These are phyloP conservation scores for Chondrostereum purpureum DNA, from an alignment of 1,284 basidiomycete species.

Conservation along the genomic window DNA sequence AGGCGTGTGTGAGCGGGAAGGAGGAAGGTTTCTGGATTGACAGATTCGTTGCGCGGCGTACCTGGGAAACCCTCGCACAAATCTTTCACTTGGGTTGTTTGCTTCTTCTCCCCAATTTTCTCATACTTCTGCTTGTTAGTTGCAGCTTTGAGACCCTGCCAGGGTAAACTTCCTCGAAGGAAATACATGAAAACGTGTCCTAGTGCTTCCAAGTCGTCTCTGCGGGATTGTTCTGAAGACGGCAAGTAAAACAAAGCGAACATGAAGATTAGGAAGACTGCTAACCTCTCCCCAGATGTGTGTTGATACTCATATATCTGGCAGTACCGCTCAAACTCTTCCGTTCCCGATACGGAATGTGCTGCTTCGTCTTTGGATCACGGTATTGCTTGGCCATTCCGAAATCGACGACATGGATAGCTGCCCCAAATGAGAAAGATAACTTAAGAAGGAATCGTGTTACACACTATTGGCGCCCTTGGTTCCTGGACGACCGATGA, in stretches of 20 bases:
- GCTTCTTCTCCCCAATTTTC: conserved; percentile 99
- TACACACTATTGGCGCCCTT: conserved; percentile 73
- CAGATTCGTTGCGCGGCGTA: conserved; percentile 39
- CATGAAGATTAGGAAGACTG: conserved; percentile 12
- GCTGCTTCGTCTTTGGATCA: conserved; percentile 94
- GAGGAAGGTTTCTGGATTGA: too few species aligned
- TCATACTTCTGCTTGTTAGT: conserved; percentile 99
- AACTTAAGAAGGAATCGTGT: conserved; percentile 5
- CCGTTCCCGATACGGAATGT: conserved; percentile 94
- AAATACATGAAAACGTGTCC: conserved; percentile 99
- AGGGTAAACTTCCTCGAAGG: conserved; percentile 85
- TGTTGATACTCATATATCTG: conserved; percentile 97
- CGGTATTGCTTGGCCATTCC: conserved; percentile 98
- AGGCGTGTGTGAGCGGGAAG: too few species aligned
- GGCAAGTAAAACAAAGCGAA: conserved; percentile 5
- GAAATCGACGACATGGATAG: conserved; percentile 77
- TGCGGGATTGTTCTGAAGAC: conserved; percentile 80
- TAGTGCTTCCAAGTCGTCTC: conserved; percentile 91
- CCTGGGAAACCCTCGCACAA: conserved; percentile 89
- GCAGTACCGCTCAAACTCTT: conserved; percentile 90
- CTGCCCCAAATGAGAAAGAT: conserved; percentile 18
- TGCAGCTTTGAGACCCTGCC: conserved; percentile 95
- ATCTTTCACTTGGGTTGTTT: conserved; percentile 92
- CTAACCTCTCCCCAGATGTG: conserved; percentile 85
- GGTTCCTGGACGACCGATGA: conserved; percentile 86